Base-by-base conservation (phyloP, 2,329 filamentous ascomycete genomes). In the Arachnopeziza araneosa region DNA sequence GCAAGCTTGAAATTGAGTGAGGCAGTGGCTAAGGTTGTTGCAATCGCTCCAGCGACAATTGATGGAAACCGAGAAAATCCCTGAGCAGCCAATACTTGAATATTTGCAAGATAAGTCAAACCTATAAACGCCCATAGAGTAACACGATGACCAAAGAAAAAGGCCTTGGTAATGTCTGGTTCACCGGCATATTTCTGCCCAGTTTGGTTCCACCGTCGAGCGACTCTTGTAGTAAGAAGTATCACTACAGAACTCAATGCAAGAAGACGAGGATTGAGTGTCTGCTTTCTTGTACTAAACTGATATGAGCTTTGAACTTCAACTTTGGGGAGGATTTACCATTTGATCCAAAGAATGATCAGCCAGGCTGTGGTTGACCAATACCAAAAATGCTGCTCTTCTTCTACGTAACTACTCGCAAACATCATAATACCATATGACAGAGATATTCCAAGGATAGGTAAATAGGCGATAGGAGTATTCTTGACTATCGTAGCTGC, bases 351-450 rank as follows among this genome's bases (percentile, higher is more conserved):
- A 14, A 88, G 75, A 30, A 80, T 77, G 1, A 78, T 75, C 32
- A 89, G 71, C 90, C 90, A 96, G 7, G 84, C 82, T 0, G 88
- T 86, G 0, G 88, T 83, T 1, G 85, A 76, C 92, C 93, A 98
- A 75, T 99, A 98, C 95, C 95, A 99, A 72, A 96, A 97, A 67
- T 98, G 91, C 55, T 99, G 95, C 73, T 99, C 95, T 75, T 99
- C 95, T 74, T 99, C 95, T 1, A 99, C 91, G 73, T 95, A 99
- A 70, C 93, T 98, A 72, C 91, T 96, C 10, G 93, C 93, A 75
- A 98, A 98, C 93, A 98, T 98, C 85, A 97, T 96, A 48, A 84
- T 73, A 1, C 87, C 86, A 70, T 98, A 96, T 0, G 82, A 74
- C 0, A 86, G 54, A 0, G 82, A 82, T 30, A 86, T 77, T 1